A percentile compares a stretch with the other conserved stretches of the same genome.
These are phyloP conservation scores for Aspergillus sojae DNA, from an alignment of 2,329 filamentous ascomycete genomes.

Conservation along the genomic window DNA sequence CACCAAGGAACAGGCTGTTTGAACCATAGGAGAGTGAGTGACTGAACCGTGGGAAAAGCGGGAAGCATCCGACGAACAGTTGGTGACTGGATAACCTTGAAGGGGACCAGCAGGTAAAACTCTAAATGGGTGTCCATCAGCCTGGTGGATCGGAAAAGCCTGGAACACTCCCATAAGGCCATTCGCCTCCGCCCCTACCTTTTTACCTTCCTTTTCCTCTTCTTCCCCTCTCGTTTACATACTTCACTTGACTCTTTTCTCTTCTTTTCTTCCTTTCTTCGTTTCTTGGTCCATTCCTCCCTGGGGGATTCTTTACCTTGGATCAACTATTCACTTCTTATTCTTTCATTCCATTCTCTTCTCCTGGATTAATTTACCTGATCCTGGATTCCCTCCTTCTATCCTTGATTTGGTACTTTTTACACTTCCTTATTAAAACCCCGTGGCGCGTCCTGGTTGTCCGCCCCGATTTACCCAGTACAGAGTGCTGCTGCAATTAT, in stretches of 20 bases:
- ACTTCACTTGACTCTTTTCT: constrained; percentile 19
- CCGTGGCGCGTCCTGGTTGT: constrained; percentile 42
- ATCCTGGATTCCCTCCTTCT: constrained; percentile 27
- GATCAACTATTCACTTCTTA: constrained; percentile 25
- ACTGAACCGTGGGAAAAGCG: constrained; percentile 1
- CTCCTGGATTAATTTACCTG: constrained; percentile 28
- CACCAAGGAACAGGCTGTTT: background rate
- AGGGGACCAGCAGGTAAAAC: background rate
- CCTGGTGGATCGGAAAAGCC: constrained; percentile 5
- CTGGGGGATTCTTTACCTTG: constrained; percentile 18
- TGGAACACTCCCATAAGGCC: background rate
- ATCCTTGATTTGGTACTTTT: constrained; percentile 17
- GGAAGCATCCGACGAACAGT: background rate
- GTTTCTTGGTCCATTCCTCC: constrained; percentile 22
- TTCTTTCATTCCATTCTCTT: constrained; percentile 22
- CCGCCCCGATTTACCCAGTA: constrained; percentile 35
- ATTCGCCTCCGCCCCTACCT: constrained; percentile 6
- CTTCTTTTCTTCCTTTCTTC: constrained; percentile 24
- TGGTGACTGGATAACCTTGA: background rate
- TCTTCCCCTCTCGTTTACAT: constrained; percentile 13
- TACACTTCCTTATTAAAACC: constrained; percentile 9
- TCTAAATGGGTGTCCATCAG: constrained; percentile 1
- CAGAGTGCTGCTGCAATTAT: constrained; percentile 20
- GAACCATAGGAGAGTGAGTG: background rate
- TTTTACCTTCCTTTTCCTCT: constrained; percentile 10